Percentiles rank a stretch among this genome's conserved stretches.
Conservation (phyloP, 2,329 filamentous ascomycete genomes). For the Aspergillus pseudoviridinutans region DNA sequence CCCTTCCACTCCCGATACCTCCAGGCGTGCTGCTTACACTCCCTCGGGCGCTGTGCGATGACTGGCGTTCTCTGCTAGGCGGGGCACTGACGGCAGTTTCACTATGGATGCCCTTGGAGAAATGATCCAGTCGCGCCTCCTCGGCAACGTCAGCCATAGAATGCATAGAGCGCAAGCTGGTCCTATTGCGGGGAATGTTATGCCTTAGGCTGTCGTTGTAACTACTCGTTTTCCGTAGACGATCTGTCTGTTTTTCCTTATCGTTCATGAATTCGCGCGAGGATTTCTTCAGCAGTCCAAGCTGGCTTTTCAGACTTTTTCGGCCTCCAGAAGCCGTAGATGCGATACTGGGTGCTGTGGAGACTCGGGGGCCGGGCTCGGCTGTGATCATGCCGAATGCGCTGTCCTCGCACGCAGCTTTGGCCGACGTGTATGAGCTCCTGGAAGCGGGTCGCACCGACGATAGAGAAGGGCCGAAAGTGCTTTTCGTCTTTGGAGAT, state of each 20-base stretch:
- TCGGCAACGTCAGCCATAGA: constrained; percentile 43
- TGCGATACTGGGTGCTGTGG: constrained; percentile 36
- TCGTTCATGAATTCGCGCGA: constrained; percentile 36
- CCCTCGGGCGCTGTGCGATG: constrained; percentile 24
- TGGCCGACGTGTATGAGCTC: constrained; percentile 35
- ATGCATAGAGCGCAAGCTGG: constrained; percentile 38
- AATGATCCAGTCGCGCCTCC: constrained; percentile 24
- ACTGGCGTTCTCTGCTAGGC: constrained; percentile 34
- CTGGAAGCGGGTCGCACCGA: constrained; percentile 31
- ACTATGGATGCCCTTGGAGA: constrained; percentile 16
- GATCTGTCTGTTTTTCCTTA: constrained; percentile 33
- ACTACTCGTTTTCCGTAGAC: constrained; percentile 30
- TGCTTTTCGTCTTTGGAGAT: constrained; percentile 67
- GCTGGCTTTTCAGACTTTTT: constrained; percentile 34
- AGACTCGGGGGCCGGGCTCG: constrained; percentile 37
- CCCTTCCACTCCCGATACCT: constrained; percentile 45
- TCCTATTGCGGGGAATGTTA: constrained; percentile 32
- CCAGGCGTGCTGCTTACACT: constrained; percentile 27
- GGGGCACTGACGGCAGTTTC: constrained; percentile 18
- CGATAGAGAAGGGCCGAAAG: constrained; percentile 20
- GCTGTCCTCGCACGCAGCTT: constrained; percentile 30
- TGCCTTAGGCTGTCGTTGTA: constrained; percentile 32
- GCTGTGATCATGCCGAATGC: constrained; percentile 39
- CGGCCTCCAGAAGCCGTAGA: constrained; percentile 38
- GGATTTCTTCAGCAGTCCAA: constrained; percentile 31